Conservation (phyloP, 345 rosid genomes). For the Draba incana region DNA sequence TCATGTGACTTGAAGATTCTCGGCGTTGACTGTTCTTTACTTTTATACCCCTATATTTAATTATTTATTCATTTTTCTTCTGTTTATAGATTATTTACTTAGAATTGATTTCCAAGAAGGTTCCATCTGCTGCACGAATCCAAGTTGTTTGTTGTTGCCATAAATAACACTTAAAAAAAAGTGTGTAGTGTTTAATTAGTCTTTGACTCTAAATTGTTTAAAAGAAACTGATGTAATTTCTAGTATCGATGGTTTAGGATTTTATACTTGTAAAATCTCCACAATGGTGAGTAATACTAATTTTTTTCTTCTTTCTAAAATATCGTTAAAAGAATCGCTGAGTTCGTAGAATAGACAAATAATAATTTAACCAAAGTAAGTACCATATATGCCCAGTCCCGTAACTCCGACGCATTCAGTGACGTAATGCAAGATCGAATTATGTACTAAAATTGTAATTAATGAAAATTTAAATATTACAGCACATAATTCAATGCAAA, state of each 20-base stretch:
- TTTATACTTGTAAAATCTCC: neutral
- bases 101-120: constrained; percentile 24
- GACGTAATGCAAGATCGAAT: neutral
- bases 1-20: constrained; percentile 43
- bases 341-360: constrained; percentile 18
- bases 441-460: neutral
- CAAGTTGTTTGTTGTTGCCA: constrained; percentile 11
- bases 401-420: constrained; percentile 31
- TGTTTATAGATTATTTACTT: no score
- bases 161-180: neutral
- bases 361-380: constrained; percentile 20
- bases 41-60: constrained; percentile 10
- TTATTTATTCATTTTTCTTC: neutral
- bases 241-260: constrained; percentile 14
- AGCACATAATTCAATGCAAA: no score
- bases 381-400: constrained; percentile 24
- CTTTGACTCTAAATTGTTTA: neutral
- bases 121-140: constrained; percentile 22
- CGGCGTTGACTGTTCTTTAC: constrained; percentile 37
- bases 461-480: neutral
- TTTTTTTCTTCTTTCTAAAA: no score
- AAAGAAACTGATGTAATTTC: neutral
- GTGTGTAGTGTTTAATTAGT: neutral
- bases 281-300: neutral
- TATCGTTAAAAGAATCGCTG: neutral